Conservation (phyloP, 768 basidiomycete species). For the Mrakia hoshinonis region DNA sequence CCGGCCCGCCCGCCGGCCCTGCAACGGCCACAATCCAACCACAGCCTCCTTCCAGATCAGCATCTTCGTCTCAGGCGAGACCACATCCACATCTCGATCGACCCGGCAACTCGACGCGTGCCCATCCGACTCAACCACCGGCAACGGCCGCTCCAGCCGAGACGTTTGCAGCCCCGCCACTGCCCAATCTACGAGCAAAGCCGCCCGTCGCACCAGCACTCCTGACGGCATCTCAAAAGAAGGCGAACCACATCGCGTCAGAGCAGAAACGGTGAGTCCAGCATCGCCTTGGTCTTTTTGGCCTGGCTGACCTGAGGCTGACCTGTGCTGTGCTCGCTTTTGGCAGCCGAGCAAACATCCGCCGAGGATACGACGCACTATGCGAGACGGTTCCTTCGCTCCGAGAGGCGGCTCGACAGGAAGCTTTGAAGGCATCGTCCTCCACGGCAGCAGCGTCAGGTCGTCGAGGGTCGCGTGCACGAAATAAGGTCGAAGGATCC, state of each 20-base stretch:
- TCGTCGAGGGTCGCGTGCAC: conserved; percentile 17
- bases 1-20: too few relatives aligned
- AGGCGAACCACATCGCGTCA: conserved; percentile 85
- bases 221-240: conserved; percentile 75
- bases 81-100: too few relatives aligned
- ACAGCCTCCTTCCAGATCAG: too few relatives aligned
- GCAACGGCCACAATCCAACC: too few relatives aligned
- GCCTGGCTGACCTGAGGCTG: background rate
- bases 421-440: conserved; percentile 46
- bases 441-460: background rate
- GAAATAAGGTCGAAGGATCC: conserved; percentile 31
- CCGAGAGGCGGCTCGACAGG: conserved; percentile 66
- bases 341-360: conserved; percentile 65
- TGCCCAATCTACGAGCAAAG: background rate
- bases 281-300: background rate
- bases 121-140: background rate
- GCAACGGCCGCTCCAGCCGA: background rate
- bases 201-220: conserved; percentile 41
- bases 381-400: conserved; percentile 76
- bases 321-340: background rate
- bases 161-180: background rate
- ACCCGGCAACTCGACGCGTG: background rate
- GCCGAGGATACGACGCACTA: conserved; percentile 76
- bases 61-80: too few relatives aligned
- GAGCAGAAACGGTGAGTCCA: conserved; percentile 65